Conservation (phyloP, 2,329 filamentous ascomycete genomes). For the Xylaria sp. region DNA sequence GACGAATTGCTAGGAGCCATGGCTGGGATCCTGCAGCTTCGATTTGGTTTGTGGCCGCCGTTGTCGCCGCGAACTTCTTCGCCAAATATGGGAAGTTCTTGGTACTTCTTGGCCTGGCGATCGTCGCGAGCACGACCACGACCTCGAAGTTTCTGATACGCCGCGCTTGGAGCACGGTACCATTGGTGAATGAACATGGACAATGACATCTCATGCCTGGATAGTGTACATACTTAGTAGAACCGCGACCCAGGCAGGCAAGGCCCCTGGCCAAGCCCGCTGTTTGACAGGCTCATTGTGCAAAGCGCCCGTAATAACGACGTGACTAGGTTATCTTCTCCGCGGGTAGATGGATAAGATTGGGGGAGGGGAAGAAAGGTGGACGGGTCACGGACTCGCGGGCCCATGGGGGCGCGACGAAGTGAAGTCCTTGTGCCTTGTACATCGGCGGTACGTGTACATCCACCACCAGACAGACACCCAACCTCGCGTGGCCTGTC, state of each 20-base stretch:
- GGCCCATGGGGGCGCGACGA: conserved; percentile 22
- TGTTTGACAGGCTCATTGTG: conserved; percentile 26
- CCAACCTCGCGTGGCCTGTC: conserved; percentile 28
- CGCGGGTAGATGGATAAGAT: conserved; percentile 36
- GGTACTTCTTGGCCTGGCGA: conserved; percentile 34
- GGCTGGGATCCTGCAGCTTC: conserved; percentile 31
- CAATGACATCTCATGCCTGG: conserved; percentile 17
- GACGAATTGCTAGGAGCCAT: conserved; percentile 29
- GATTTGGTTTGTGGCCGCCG: conserved; percentile 30
- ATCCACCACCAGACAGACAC: conserved; percentile 19
- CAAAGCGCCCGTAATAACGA: conserved; percentile 25
- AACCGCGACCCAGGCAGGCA: conserved; percentile 3
- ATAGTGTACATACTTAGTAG: too few relatives aligned
- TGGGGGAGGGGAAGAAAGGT: conserved; percentile 19
- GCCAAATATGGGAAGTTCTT: conserved; percentile 25
- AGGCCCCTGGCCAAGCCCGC: conserved; percentile 26
- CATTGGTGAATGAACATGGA: conserved; percentile 20
- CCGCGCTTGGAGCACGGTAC: conserved; percentile 25
- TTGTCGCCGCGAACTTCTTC: conserved; percentile 20
- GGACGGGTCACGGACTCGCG: conserved; percentile 30
- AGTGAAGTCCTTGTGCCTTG: conserved; percentile 28
- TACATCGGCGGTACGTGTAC: conserved; percentile 31
- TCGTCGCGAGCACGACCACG: conserved; percentile 23
- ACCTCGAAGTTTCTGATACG: conserved; percentile 32
- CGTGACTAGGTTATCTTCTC: conserved; percentile 34